A percentile compares a stretch with the other conserved stretches of the same genome.
Evolutionary conservation across 2,329 filamentous ascomycete genomes (phyloP).

Genomic region (Akanthomyces dipterigenus): DNA sequence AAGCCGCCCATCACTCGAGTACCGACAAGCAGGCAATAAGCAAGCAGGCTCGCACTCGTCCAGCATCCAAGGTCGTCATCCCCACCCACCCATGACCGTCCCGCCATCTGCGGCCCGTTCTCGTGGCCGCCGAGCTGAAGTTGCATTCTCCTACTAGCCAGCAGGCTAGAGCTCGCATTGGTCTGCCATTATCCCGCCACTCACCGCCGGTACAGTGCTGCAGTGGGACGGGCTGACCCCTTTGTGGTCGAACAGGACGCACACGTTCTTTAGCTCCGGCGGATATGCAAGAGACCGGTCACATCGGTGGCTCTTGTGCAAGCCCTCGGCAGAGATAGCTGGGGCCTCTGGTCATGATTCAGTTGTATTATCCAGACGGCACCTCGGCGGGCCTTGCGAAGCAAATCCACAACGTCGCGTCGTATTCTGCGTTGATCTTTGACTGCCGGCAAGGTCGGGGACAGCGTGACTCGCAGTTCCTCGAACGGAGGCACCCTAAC

Average conservation of each 20-base stretch:
- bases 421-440: background rate
- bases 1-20: background rate
- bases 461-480: background rate
- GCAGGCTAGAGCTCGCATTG: background rate
- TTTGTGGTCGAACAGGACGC: background rate
- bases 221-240: background rate
- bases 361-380: background rate
- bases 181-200: background rate
- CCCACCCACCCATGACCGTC: slow-evolving; percentile 10
- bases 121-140: slow-evolving; percentile 17
- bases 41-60: background rate
- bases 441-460: background rate
- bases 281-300: slow-evolving; percentile 13
- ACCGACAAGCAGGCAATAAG: too few species aligned
- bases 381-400: background rate
- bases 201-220: background rate
- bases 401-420: too few species aligned
- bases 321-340: background rate
- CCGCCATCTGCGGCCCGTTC: slow-evolving; percentile 22
- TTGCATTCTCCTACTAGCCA: background rate
- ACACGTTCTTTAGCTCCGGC: slow-evolving; percentile 11
- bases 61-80: background rate
- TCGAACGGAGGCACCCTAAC: background rate
- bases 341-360: background rate
- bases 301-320: background rate